A percentile compares a stretch with the other conserved stretches of the same genome.
These are phyloP conservation scores for Pinus tabuliformis DNA, from an alignment of 75 land plant genomes.

Conservation along the genomic window DNA sequence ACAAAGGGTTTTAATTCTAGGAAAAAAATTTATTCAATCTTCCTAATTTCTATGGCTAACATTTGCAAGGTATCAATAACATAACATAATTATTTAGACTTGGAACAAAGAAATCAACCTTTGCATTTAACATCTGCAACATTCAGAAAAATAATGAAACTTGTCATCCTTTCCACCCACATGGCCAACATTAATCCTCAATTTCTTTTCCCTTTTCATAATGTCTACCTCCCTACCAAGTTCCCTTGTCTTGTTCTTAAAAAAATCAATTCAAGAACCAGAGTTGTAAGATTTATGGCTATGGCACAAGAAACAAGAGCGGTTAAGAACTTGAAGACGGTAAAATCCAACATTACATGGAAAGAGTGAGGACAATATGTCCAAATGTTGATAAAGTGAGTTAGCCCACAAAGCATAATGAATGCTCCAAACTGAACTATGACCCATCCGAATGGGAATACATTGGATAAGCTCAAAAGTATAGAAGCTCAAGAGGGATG, in stretches of 20 bases:
- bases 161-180: no score
- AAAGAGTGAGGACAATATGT: constrained; percentile 70
- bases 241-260: constrained; percentile 42
- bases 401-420: constrained; percentile 83
- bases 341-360: constrained; percentile 55
- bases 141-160: no score
- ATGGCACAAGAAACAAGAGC: constrained; percentile 56
- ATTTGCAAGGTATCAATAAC: no score
- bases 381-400: constrained; percentile 76
- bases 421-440: constrained; percentile 81
- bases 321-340: constrained; percentile 53
- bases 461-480: constrained; percentile 72
- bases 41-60: no score
- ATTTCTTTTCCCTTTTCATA: no score
- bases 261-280: constrained; percentile 48
- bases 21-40: no score
- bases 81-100: no score
- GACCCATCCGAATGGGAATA: constrained; percentile 62
- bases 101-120: no score
- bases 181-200: no score
- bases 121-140: no score
- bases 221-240: constrained; percentile 5
- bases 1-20: no score
- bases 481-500: constrained; percentile 81
- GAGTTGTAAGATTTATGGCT: constrained; percentile 39